These are phyloP conservation scores for Boechera retrofracta DNA, from an alignment of 345 rosid species.

Conservation along the genomic window DNA sequence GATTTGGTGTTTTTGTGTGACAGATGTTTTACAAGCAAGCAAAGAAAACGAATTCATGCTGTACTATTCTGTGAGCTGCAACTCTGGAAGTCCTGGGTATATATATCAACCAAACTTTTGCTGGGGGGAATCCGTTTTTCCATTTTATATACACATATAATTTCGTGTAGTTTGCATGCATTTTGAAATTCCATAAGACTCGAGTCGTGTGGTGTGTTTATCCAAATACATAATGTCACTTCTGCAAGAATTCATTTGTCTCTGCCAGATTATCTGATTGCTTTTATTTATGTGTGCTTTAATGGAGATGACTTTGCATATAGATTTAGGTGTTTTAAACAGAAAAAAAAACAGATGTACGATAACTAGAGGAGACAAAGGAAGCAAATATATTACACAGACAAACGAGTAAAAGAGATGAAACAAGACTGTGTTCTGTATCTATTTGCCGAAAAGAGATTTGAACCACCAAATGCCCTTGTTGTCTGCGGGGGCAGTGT, in stretches of 20 bases:
- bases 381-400: conserved; percentile 10
- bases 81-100: conserved; percentile 29
- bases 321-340: neutral
- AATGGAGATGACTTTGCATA: neutral
- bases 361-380: conserved; percentile 26
- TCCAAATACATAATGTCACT: conserved; percentile 25
- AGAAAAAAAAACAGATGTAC: neutral
- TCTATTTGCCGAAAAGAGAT: conserved; percentile 66
- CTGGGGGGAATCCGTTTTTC: conserved; percentile 18
- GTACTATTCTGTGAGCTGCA: conserved; percentile 74
- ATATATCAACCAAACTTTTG: conserved; percentile 33
- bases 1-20: conserved; percentile 36
- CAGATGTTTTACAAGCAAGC: conserved; percentile 99
- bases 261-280: conserved; percentile 6
- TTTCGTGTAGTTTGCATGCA: conserved; percentile 25
- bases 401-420: neutral
- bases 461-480: conserved; percentile 93
- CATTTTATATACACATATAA: conserved; percentile 18
- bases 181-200: conserved; percentile 26
- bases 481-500: conserved; percentile 58
- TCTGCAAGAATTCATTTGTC: neutral
- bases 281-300: neutral
- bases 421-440: neutral
- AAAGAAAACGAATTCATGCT: conserved; percentile 92
- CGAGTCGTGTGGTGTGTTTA: conserved; percentile 32